Evolutionary conservation across 768 basidiomycete species (phyloP).

Genomic region (Russula lepida): DNA sequence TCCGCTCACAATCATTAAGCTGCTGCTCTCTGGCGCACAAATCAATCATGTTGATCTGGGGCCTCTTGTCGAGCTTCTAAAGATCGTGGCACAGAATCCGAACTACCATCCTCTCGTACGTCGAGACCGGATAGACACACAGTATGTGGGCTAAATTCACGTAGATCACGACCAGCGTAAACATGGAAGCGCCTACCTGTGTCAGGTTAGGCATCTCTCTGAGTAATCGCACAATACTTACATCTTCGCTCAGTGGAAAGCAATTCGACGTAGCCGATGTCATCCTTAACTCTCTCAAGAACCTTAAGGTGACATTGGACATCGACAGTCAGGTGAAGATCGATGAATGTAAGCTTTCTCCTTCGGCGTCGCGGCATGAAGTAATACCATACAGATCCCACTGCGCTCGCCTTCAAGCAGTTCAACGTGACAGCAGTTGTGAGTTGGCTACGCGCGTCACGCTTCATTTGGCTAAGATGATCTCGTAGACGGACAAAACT

Average conservation of each 20-base stretch:
- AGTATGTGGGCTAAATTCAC: background rate
- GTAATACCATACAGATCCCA: constrained; percentile 35
- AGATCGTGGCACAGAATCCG: constrained; percentile 44
- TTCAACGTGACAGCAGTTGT: constrained; percentile 47
- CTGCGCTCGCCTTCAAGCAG: constrained; percentile 51
- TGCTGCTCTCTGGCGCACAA: constrained; percentile 43
- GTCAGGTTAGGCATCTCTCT: constrained; percentile 36
- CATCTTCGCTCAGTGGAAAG: constrained; percentile 38
- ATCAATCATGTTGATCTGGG: constrained; percentile 54
- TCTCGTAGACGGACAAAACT: constrained; percentile 47
- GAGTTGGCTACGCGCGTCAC: constrained; percentile 19
- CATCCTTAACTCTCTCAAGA: constrained; percentile 53
- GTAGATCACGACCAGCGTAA: constrained; percentile 49
- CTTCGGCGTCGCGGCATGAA: background rate
- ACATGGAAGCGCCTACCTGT: constrained; percentile 45
- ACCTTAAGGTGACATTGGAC: constrained; percentile 49
- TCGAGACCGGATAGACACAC: background rate
- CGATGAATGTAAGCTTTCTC: constrained; percentile 49
- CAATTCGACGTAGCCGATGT: constrained; percentile 56
- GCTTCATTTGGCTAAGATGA: constrained; percentile 1
- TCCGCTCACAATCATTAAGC: constrained; percentile 49
- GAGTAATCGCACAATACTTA: background rate
- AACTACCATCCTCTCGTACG: constrained; percentile 44
- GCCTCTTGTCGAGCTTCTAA: constrained; percentile 46
- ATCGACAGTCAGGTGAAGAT: constrained; percentile 48